phyloP scores from a whole-genome alignment of 148 eudicot species.

The Camellia sinensis region DNA sequence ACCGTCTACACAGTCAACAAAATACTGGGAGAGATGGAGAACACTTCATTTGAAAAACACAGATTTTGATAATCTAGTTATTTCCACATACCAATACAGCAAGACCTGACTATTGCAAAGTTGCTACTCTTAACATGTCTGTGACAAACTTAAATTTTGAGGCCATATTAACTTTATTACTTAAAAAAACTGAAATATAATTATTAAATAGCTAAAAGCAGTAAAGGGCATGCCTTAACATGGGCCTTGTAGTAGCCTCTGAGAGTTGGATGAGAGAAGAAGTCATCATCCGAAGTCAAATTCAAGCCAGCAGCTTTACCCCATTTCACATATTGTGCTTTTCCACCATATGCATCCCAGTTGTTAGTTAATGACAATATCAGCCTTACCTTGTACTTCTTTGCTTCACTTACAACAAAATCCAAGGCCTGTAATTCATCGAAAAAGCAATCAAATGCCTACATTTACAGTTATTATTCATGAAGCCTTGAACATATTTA shows the following conservation, averaged over 20 bases:
- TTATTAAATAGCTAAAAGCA: neutral
- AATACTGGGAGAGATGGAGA: neutral
- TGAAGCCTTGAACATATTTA: neutral
- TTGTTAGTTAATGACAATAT: conserved; percentile 78
- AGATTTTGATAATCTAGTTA: neutral
- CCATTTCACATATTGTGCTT: conserved; percentile 89
- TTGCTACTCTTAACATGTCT: neutral
- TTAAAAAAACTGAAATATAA: neutral
- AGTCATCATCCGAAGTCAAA: conserved; percentile 65
- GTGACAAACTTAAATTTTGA: neutral
- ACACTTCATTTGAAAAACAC: neutral
- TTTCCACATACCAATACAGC: neutral
- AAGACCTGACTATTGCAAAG: neutral
- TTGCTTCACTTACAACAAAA: conserved; percentile 90
- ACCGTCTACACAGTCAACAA: conserved; percentile 42
- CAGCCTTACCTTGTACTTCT: conserved; percentile 73
- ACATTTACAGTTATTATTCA: neutral
- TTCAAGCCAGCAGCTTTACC: conserved; percentile 78
- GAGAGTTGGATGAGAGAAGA: conserved; percentile 64
- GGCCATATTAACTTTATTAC: neutral
- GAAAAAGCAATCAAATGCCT: neutral
- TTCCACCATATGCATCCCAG: conserved; percentile 91
- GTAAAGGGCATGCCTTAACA: conserved; percentile 50
- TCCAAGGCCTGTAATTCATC: conserved; percentile 64
- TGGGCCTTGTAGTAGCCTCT: conserved; percentile 70